A percentile compares a stretch with the other conserved stretches of the same genome.
These are phyloP conservation scores for Blastocrithidia nonstop DNA, from an alignment of 208 protist species.

Conservation along the genomic window DNA sequence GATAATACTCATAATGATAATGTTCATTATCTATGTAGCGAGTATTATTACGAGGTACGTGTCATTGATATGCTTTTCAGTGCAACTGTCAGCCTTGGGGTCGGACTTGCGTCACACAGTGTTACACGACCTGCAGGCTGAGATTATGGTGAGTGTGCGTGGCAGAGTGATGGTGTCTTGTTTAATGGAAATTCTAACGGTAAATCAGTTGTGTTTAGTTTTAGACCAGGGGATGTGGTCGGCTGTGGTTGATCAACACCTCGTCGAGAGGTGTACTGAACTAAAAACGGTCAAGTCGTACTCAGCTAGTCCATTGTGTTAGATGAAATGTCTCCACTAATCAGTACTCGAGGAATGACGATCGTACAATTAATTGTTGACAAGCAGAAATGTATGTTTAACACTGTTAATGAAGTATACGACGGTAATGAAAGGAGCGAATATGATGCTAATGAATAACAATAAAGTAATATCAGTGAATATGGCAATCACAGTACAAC, in stretches of 20 bases:
- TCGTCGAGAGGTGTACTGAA: conserved; percentile 59
- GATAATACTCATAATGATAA: too few species aligned
- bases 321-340: too few species aligned
- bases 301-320: too few species aligned
- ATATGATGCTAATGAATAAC: too few species aligned
- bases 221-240: conserved; percentile 62
- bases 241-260: conserved; percentile 74
- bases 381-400: too few species aligned
- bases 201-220: conserved; percentile 31
- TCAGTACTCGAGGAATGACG: too few species aligned
- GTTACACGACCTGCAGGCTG: conserved; percentile 70
- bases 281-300: conserved; percentile 59
- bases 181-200: conserved; percentile 28
- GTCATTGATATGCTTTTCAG: conserved; percentile 52
- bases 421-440: too few species aligned
- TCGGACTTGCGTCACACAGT: conserved; percentile 63
- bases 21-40: not conserved
- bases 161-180: conserved; percentile 57
- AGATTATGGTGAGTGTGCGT: conserved; percentile 53
- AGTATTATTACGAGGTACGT: conserved; percentile 78
- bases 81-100: conserved; percentile 46
- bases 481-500: too few species aligned
- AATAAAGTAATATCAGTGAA: too few species aligned
- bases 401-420: too few species aligned
- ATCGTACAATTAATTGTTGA: too few species aligned